These are phyloP conservation scores for Erysimum pusillum DNA, from an alignment of 441 rosid species.

Conservation along the genomic window DNA sequence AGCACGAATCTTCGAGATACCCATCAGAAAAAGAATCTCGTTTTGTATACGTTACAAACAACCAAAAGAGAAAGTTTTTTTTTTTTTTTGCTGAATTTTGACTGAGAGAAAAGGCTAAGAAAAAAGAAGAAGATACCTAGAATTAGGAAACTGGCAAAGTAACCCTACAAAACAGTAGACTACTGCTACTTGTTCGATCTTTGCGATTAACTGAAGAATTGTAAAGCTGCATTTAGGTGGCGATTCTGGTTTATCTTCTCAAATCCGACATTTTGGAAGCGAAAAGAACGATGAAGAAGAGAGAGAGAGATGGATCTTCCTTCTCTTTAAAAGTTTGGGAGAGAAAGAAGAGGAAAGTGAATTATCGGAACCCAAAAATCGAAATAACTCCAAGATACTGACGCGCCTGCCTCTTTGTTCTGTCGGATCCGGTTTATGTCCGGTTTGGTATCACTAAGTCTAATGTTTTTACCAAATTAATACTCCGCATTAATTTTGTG, in stretches of 20 bases:
- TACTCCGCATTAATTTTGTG: background rate
- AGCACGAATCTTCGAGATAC: constrained; percentile 23
- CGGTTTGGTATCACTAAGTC: constrained; percentile 33
- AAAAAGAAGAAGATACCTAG: constrained; percentile 41
- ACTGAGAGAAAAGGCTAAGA: constrained; percentile 29
- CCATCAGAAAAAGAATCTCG: background rate
- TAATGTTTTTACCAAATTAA: constrained; percentile 16
- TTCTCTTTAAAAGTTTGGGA: constrained; percentile 38
- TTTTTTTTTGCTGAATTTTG: constrained; percentile 18
- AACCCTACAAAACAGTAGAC: constrained; percentile 32
- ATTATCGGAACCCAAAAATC: constrained; percentile 22
- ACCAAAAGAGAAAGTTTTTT: background rate
- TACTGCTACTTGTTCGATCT: constrained; percentile 33
- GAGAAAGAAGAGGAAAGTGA: constrained; percentile 40
- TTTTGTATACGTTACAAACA: constrained; percentile 33
- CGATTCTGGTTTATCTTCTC: constrained; percentile 24
- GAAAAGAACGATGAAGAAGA: constrained; percentile 2
- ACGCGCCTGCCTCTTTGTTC: constrained; percentile 43
- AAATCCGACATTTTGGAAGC: constrained; percentile 20
- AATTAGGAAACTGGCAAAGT: constrained; percentile 29
- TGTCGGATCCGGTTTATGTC: constrained; percentile 43
- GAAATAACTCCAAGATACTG: constrained; percentile 40
- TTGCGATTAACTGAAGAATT: background rate
- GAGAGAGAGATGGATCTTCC: constrained; percentile 30
- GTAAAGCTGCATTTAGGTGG: constrained; percentile 23